phyloP scores from a whole-genome alignment of 306 rosid species.

The Medicago truncatula region DNA sequence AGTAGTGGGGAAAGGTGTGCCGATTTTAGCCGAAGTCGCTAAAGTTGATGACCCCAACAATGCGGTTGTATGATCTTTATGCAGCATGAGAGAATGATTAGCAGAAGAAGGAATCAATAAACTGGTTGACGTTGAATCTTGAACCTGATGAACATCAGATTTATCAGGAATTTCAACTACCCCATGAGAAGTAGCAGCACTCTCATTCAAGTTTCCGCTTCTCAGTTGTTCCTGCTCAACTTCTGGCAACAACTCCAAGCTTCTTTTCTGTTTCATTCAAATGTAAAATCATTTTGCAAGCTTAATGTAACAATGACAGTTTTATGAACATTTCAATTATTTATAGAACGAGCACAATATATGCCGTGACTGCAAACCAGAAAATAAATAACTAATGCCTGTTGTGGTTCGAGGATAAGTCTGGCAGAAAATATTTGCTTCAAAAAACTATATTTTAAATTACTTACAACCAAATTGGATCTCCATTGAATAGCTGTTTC shows the following conservation, averaged over 20 bases:
- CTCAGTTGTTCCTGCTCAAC: conserved; percentile 68
- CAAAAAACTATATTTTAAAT: conserved; percentile 9
- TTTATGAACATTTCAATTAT: conserved; percentile 26
- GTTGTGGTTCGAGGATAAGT: conserved; percentile 6
- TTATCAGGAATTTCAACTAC: conserved; percentile 58
- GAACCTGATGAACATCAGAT: conserved; percentile 56
- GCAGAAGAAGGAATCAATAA: conserved; percentile 71
- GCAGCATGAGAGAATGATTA: conserved; percentile 46
- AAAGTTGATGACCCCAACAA: conserved; percentile 54
- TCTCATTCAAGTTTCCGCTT: conserved; percentile 60
- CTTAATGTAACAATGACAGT: conserved; percentile 1
- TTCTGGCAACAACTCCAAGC: conserved; percentile 93
- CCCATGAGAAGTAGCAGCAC: conserved; percentile 44
- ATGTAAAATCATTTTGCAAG: conserved; percentile 33
- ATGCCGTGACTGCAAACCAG: not conserved
- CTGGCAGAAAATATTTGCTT: conserved; percentile 5
- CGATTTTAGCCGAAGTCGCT: conserved; percentile 56
- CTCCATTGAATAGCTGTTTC: conserved; percentile 68
- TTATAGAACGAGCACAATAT: conserved; percentile 3
- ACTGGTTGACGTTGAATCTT: conserved; percentile 60
- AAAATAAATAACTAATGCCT: conserved; percentile 24
- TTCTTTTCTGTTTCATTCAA: conserved; percentile 68
- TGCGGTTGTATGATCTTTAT: conserved; percentile 47
- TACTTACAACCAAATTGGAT: conserved; percentile 88
- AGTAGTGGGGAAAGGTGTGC: conserved; percentile 52